phyloP scores from a whole-genome alignment of 495 filamentous ascomycete species.

The Podospora appendiculata region DNA sequence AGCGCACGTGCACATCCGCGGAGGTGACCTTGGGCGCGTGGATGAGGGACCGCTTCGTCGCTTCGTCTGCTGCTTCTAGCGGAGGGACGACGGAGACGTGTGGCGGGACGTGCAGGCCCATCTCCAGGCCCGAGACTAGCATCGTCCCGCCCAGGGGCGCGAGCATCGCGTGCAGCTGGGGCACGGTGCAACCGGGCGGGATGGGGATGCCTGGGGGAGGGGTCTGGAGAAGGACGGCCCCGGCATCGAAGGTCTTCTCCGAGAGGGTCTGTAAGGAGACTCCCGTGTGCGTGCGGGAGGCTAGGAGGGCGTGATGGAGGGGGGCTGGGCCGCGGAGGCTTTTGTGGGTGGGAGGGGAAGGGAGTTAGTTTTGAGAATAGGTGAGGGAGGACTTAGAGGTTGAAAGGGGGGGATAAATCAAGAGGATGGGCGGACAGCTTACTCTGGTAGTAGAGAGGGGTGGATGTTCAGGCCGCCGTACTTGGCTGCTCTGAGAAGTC shows the following conservation, averaged over 20 bases:
- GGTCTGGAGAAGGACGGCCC: slow-evolving; percentile 60
- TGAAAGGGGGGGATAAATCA: not conserved
- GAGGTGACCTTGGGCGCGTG: slow-evolving; percentile 35
- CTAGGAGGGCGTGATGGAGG: slow-evolving; percentile 69
- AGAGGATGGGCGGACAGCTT: no score
- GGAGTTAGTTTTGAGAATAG: not conserved
- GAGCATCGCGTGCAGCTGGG: slow-evolving; percentile 26
- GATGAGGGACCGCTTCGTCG: no score
- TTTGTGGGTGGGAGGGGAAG: slow-evolving; percentile 19
- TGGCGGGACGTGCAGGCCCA: slow-evolving; percentile 59
- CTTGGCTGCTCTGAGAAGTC: slow-evolving; percentile 56
- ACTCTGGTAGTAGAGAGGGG: slow-evolving; percentile 88
- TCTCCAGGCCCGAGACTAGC: slow-evolving; percentile 51
- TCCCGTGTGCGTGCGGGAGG: slow-evolving; percentile 48
- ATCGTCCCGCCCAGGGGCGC: slow-evolving; percentile 49
- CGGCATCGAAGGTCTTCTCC: slow-evolving; percentile 65
- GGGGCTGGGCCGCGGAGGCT: slow-evolving; percentile 70
- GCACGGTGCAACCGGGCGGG: slow-evolving; percentile 1
- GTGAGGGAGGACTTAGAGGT: not conserved
- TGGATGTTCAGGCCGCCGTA: slow-evolving; percentile 94
- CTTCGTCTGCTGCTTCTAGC: not conserved
- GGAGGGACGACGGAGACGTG: slow-evolving; percentile 19
- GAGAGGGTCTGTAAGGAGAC: slow-evolving; percentile 83
- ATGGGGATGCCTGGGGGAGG: slow-evolving; percentile 22
- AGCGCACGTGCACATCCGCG: slow-evolving; percentile 22